Evolutionary conservation across 331 rosid genomes (phyloP).

Genomic region (Quercus tomentella): DNA sequence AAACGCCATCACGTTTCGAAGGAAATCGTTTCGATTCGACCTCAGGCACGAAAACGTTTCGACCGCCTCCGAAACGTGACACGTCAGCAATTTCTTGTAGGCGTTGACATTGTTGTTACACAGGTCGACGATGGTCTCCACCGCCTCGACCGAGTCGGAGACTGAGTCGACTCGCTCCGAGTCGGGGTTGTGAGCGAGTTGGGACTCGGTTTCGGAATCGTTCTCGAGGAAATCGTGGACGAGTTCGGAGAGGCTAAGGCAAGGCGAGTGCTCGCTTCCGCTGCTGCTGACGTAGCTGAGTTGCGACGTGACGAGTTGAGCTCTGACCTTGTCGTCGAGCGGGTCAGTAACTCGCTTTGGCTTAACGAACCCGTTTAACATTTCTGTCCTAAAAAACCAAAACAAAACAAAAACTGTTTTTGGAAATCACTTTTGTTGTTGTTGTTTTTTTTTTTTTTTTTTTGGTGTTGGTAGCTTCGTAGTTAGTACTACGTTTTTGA

Average conservation of each 20-base stretch:
- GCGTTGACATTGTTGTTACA: slow-evolving; percentile 1
- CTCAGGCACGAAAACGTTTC: slow-evolving; percentile 16
- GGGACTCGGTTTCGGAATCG: background rate
- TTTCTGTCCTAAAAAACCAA: too few relatives aligned
- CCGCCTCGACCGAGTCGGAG: slow-evolving; percentile 17
- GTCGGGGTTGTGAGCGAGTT: slow-evolving; percentile 9
- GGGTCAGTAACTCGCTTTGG: slow-evolving; percentile 63
- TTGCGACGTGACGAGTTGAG: slow-evolving; percentile 37
- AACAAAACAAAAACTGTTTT: too few relatives aligned
- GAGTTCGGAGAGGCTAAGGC: slow-evolving; percentile 59
- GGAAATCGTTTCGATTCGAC: slow-evolving; percentile 13
- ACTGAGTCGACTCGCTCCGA: slow-evolving; percentile 25
- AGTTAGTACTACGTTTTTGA: too few relatives aligned
- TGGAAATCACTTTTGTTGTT: too few relatives aligned
- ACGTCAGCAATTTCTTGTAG: slow-evolving; percentile 11
- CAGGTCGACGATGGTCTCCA: slow-evolving; percentile 9
- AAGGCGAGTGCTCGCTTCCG: slow-evolving; percentile 79
- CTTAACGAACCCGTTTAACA: slow-evolving; percentile 14
- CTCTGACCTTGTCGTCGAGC: slow-evolving; percentile 59
- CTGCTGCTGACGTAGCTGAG: slow-evolving; percentile 59
- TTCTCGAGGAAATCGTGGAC: slow-evolving; percentile 53
- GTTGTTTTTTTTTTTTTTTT: too few relatives aligned
- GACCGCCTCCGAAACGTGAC: slow-evolving; percentile 30
- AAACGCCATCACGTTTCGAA: slow-evolving; percentile 54
- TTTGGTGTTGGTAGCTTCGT: too few relatives aligned